A percentile compares a stretch with the other conserved stretches of the same genome.
Evolutionary conservation across 1,284 basidiomycete genomes (phyloP).

Genomic region (Naganishia cerealis): DNA sequence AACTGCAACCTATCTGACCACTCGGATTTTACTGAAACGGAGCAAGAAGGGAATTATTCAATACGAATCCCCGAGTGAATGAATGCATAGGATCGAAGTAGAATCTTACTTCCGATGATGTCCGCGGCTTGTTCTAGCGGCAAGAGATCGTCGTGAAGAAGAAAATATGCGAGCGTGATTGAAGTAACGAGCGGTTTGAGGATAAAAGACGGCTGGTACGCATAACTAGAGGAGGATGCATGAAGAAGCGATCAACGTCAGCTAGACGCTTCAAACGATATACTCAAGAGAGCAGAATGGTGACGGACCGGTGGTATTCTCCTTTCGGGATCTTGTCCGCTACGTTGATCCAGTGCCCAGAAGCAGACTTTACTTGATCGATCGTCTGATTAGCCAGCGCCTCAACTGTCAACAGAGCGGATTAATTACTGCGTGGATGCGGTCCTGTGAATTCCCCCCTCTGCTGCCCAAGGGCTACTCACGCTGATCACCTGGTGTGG

Average conservation of each 20-base stretch:
- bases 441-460: background rate
- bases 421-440: background rate
- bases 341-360: constrained; percentile 45
- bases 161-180: constrained; percentile 49
- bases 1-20: constrained; percentile 47
- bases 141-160: constrained; percentile 50
- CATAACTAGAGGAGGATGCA: constrained; percentile 39
- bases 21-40: constrained; percentile 43
- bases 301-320: constrained; percentile 50
- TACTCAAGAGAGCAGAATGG: background rate
- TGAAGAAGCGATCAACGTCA: background rate
- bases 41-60: background rate
- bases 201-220: constrained; percentile 46
- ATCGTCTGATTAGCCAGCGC: constrained; percentile 45
- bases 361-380: constrained; percentile 41
- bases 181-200: constrained; percentile 48
- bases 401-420: constrained; percentile 38
- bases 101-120: constrained; percentile 49
- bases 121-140: constrained; percentile 45
- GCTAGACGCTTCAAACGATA: background rate
- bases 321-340: constrained; percentile 48
- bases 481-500: constrained; percentile 46
- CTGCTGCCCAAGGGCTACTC: constrained; percentile 25
- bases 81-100: no score
- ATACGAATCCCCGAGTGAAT: no score